These are phyloP conservation scores for Croton setiger DNA, from an alignment of 441 rosid genomes.

Conservation along the genomic window DNA sequence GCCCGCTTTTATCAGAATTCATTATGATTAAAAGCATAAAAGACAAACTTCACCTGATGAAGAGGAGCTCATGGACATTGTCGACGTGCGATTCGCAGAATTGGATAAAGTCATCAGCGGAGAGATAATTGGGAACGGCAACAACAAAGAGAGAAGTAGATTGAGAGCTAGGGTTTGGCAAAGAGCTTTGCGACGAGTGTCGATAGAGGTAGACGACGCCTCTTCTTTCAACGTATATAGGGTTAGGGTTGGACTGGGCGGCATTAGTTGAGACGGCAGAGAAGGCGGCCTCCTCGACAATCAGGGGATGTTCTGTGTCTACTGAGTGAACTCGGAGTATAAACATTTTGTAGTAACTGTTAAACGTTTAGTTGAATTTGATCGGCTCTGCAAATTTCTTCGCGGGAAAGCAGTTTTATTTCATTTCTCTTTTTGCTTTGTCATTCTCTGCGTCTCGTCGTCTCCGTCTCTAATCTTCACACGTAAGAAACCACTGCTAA, in stretches of 20 bases:
- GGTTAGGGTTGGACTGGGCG: conserved; percentile 18
- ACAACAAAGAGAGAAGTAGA: conserved; percentile 75
- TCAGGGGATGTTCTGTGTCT: conserved; percentile 54
- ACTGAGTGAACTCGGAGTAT: conserved; percentile 80
- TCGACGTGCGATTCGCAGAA: conserved; percentile 53
- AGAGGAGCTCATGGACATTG: conserved; percentile 47
- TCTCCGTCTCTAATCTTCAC: too few species aligned
- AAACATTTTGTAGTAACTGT: conserved; percentile 35
- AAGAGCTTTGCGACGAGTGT: conserved; percentile 50
- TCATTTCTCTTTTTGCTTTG: too few species aligned
- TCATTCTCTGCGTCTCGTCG: too few species aligned
- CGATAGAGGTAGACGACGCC: conserved; percentile 78
- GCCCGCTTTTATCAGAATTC: neutral
- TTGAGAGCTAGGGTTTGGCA: conserved; percentile 59
- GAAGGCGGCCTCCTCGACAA: conserved; percentile 49
- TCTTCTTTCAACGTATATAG: conserved; percentile 57
- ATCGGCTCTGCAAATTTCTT: conserved; percentile 10
- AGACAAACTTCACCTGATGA: conserved; percentile 47
- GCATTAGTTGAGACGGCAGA: conserved; percentile 29
- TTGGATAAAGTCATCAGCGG: conserved; percentile 66
- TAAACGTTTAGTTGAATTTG: neutral
- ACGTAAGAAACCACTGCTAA: too few species aligned
- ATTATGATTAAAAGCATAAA: neutral
- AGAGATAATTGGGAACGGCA: conserved; percentile 86
- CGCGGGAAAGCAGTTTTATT: neutral